Base-by-base conservation (phyloP, 78 protist genomes). In the Chrysochromulina parva region DNA sequence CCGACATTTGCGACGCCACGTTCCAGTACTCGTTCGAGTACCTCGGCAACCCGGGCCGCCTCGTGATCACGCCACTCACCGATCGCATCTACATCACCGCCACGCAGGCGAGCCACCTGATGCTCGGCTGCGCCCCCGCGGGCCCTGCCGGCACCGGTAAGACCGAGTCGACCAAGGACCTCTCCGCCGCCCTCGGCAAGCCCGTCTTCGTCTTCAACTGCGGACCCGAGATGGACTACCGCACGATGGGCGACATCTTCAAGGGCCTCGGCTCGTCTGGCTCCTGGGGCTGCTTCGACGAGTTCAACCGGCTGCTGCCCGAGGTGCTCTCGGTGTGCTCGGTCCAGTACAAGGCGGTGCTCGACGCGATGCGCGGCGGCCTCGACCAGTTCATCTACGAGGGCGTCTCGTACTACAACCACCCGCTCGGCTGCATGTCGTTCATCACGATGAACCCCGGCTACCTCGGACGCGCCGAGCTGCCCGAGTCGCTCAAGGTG, bases 361-460 rank as follows among this genome's bases (percentile, higher is more conserved):
- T 91, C 81, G 95, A 95, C 69, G 96, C 94, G n/a, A 60, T 95
- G 48, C 74, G 80, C n/a, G 54, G 52, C 16, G 74, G 89, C 80
- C 1, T 0, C 54, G 59, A 54, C 28, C 91, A 93, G 73, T 62
- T n/a, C 50, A 1, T 2, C 54, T 85, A 94, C 62, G 2, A 59
- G 78, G 94, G 87, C 47, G 28, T 38, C 26, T 28, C 7, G 22
- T 57, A 62, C 67, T 0, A 16, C n/a, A 67, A 88, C 71, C 71
- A 88, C 62, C 50, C 88, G 52, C 50, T 9, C 26, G 78, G 78
- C 19, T 85, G 90, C 69, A 90, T 74, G 22, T 10, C 94, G 62
- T 96, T 95, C 92, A 94, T 96, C 90, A 96, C 98, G 19, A 96
- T 96, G 98, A 96, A 96, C 69, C 98, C 98, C 11, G 98, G 97